phyloP scores from a whole-genome alignment of 2,329 filamentous ascomycete species.

The Diaporthe aspalathi region DNA sequence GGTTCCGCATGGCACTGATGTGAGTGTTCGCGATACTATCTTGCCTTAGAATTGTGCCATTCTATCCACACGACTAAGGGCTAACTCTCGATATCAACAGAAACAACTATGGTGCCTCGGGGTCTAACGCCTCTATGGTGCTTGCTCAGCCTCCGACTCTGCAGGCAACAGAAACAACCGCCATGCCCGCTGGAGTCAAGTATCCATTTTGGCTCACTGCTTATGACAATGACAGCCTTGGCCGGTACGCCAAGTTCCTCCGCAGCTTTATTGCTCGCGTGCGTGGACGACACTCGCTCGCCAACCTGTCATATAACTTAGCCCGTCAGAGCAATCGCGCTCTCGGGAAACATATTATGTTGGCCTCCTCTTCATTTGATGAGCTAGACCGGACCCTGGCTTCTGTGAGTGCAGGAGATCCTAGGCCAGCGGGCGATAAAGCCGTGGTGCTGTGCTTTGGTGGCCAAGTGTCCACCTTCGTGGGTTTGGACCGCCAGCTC shows the following conservation, averaged over 20 bases:
- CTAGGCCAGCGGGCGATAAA: neutral
- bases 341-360: conserved; percentile 42
- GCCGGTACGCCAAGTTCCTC: neutral
- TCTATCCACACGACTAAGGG: too few species aligned
- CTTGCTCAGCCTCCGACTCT: conserved; percentile 38
- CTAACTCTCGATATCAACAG: neutral
- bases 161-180: conserved; percentile 29
- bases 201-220: conserved; percentile 25
- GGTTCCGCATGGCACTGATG: conserved; percentile 41
- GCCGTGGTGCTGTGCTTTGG: conserved; percentile 29
- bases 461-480: conserved; percentile 47
- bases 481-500: conserved; percentile 46
- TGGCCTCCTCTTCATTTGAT: conserved; percentile 44
- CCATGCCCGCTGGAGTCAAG: neutral
- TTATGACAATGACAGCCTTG: neutral
- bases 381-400: conserved; percentile 41
- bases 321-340: conserved; percentile 46
- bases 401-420: neutral
- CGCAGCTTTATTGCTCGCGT: neutral
- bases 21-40: neutral
- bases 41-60: too few species aligned
- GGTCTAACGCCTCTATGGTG: conserved; percentile 46
- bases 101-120: conserved; percentile 54
- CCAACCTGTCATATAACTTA: conserved; percentile 49
- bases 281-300: neutral